Evolutionary conservation across 495 filamentous ascomycete genomes (phyloP).

Genomic region (Immersiella caudata): DNA sequence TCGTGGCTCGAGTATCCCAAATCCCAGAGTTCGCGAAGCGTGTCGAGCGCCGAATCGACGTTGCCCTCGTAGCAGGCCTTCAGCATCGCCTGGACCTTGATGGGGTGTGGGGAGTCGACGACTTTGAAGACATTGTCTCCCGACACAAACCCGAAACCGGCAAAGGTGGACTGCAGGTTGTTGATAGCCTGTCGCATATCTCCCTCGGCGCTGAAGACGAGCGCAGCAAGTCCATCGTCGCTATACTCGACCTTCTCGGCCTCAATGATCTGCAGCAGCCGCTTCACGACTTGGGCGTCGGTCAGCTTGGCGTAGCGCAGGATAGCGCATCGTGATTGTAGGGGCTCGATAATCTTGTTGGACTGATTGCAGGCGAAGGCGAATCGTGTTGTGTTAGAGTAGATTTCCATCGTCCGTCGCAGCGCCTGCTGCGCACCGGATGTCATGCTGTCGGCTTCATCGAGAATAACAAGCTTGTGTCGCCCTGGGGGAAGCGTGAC

Average conservation of each 20-base stretch:
- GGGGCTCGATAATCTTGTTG: slow-evolving; percentile 98
- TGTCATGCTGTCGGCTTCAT: slow-evolving; percentile 98
- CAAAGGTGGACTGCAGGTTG: slow-evolving; percentile 91
- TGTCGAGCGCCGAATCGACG: slow-evolving; percentile 83
- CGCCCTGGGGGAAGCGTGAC: slow-evolving; percentile 88
- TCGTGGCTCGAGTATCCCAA: slow-evolving; percentile 95
- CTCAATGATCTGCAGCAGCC: slow-evolving; percentile 87
- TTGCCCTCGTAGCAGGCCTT: slow-evolving; percentile 94
- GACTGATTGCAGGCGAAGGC: slow-evolving; percentile 98
- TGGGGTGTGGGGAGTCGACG: slow-evolving; percentile 93
- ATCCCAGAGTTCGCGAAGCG: slow-evolving; percentile 88
- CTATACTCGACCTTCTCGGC: slow-evolving; percentile 84
- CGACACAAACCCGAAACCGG: slow-evolving; percentile 96
- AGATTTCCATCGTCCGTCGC: slow-evolving; percentile 98
- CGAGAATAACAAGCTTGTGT: slow-evolving; percentile 96
- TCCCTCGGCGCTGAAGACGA: slow-evolving; percentile 96
- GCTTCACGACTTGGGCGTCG: slow-evolving; percentile 86
- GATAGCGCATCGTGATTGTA: slow-evolving; percentile 96
- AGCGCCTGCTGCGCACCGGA: slow-evolving; percentile 94
- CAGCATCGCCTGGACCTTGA: slow-evolving; percentile 98
- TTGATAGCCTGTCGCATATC: slow-evolving; percentile 99
- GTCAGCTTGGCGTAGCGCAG: slow-evolving; percentile 91
- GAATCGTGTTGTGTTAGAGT: slow-evolving; percentile 93
- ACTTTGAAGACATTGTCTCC: slow-evolving; percentile 99
- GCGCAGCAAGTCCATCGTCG: slow-evolving; percentile 91